phyloP scores from a whole-genome alignment of 441 rosid species.

The Jatropha podagrica region DNA sequence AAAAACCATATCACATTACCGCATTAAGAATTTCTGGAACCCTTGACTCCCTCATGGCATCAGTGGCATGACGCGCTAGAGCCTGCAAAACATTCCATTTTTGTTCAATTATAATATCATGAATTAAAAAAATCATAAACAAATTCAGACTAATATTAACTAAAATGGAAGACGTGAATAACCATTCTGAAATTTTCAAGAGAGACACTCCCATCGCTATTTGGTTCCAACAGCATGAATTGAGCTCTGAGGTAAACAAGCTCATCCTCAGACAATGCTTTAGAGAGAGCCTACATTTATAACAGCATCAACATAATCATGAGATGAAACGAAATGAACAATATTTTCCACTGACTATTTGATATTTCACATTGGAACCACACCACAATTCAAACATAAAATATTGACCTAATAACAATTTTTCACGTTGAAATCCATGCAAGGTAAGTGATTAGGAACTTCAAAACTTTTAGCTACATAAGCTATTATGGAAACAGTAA shows the following conservation, averaged over 20 bases:
- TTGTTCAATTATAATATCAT: not conserved
- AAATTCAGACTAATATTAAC: not conserved
- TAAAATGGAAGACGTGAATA: slow-evolving; percentile 22
- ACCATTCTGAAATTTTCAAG: slow-evolving; percentile 83
- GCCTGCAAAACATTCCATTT: slow-evolving; percentile 47
- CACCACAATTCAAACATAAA: not conserved
- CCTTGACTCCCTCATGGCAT: slow-evolving; percentile 83
- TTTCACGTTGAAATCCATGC: too few relatives aligned
- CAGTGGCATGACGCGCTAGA: slow-evolving; percentile 60
- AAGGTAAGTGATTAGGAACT: not conserved
- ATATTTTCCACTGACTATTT: not conserved
- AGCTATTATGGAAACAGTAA: not conserved
- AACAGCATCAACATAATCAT: slow-evolving; percentile 8
- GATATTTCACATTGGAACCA: not conserved
- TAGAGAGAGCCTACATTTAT: slow-evolving; percentile 67
- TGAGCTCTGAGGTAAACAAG: slow-evolving; percentile 82
- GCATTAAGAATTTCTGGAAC: slow-evolving; percentile 63
- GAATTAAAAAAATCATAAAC: not conserved
- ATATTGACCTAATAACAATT: too few relatives aligned
- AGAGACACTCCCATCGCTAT: slow-evolving; percentile 69
- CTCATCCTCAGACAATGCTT: slow-evolving; percentile 80
- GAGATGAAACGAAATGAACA: not conserved
- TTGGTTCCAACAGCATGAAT: slow-evolving; percentile 72
- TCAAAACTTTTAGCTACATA: not conserved
- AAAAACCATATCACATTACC: slow-evolving; percentile 35